A percentile compares a stretch with the other conserved stretches of the same genome.
Evolutionary conservation across 192 early-diverging fungal genomes (phyloP).

Genomic region (Gamsiella multidivaricata): DNA sequence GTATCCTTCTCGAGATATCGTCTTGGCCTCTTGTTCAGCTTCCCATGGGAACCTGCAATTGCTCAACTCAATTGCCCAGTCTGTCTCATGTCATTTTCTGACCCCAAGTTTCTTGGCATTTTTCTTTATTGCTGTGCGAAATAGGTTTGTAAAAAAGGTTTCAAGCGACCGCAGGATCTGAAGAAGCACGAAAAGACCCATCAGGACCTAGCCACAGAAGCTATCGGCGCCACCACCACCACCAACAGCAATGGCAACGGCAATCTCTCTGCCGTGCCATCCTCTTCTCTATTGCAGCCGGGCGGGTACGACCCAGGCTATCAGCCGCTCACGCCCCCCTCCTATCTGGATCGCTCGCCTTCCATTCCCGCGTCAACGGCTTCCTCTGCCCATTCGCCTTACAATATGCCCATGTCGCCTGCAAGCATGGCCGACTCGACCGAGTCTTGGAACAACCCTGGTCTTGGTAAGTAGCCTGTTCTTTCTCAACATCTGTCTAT

Average conservation of each 20-base stretch:
- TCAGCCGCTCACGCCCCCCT: conserved; percentile 43
- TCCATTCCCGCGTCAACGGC: conserved; percentile 42
- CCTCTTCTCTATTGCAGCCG: conserved; percentile 13
- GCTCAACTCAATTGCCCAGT: no score
- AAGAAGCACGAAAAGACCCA: conserved; percentile 95
- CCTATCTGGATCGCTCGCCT: conserved; percentile 42
- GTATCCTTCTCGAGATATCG: background rate
- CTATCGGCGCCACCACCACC: background rate
- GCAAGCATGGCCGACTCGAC: conserved; percentile 39
- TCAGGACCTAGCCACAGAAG: conserved; percentile 7
- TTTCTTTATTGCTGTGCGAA: conserved; percentile 1
- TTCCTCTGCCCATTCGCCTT: conserved; percentile 35
- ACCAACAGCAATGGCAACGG: no score
- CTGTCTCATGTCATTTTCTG: background rate
- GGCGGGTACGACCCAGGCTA: conserved; percentile 20
- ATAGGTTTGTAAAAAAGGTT: conserved; percentile 82
- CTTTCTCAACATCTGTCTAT: background rate
- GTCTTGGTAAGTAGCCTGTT: conserved; percentile 30
- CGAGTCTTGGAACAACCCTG: conserved; percentile 41
- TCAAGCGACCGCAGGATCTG: conserved; percentile 95
- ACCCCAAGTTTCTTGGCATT: conserved; percentile 20
- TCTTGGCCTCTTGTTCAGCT: background rate
- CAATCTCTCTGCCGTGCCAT: no score
- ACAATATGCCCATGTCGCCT: conserved; percentile 41
- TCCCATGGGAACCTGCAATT: no score